Conservation (phyloP, 805 yeast genomes). For the Ogataea trehalophila region DNA sequence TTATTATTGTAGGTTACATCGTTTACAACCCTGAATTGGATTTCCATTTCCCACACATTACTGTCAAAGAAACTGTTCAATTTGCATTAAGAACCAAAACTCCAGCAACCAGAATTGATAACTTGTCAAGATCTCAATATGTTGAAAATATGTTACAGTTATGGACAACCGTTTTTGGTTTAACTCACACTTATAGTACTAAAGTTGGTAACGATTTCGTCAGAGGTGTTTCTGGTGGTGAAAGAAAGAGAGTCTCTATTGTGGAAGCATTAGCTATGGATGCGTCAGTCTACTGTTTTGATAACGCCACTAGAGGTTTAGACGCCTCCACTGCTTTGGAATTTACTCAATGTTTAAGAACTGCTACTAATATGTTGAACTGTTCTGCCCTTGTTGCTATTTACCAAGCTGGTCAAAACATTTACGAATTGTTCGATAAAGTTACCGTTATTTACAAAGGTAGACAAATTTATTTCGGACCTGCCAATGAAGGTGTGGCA, state of each 20-base stretch:
- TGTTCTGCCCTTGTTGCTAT: conserved; percentile 59
- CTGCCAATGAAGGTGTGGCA: conserved; percentile 46
- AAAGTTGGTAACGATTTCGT: conserved; percentile 63
- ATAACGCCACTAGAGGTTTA: conserved; percentile 66
- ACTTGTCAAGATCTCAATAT: conserved; percentile 37
- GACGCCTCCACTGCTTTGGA: conserved; percentile 72
- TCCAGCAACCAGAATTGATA: conserved; percentile 45
- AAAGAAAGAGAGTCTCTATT: conserved; percentile 64
- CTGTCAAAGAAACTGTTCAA: conserved; percentile 66
- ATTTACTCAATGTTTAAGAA: conserved; percentile 55
- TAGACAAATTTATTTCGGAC: conserved; percentile 57
- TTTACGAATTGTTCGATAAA: conserved; percentile 57
- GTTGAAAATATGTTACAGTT: conserved; percentile 40
- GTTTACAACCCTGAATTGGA: conserved; percentile 61
- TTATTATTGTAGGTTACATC: conserved; percentile 33
- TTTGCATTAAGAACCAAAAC: conserved; percentile 70
- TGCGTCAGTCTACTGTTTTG: conserved; percentile 57
- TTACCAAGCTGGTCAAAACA: conserved; percentile 65
- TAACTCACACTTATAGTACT: conserved; percentile 55
- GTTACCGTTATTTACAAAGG: conserved; percentile 57
- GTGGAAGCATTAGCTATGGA: conserved; percentile 57
- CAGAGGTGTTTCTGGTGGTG: conserved; percentile 70
- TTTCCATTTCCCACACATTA: conserved; percentile 70
- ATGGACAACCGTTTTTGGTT: conserved; percentile 51
- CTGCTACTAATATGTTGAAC: conserved; percentile 55